phyloP scores from a whole-genome alignment of 306 rosid species.

The Cicer chorassanicum region DNA sequence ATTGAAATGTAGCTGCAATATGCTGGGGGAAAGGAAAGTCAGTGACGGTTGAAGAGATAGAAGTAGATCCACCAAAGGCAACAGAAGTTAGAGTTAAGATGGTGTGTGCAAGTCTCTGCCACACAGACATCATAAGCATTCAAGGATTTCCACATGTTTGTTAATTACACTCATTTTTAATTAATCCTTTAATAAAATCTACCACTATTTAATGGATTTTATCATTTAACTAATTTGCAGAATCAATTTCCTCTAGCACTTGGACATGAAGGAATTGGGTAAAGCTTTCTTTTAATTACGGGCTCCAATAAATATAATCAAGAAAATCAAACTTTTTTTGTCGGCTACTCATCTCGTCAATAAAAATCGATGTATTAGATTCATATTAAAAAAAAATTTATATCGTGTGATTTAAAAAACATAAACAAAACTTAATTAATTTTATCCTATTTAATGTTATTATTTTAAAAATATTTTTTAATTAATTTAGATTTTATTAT shows the following conservation, averaged over 20 bases:
- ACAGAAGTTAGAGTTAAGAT: constrained; percentile 62
- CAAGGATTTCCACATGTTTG: constrained; percentile 55
- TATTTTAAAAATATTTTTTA: too few relatives aligned
- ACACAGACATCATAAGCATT: constrained; percentile 50
- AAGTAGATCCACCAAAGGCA: constrained; percentile 60
- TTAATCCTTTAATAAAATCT: not conserved
- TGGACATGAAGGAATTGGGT: constrained; percentile 77
- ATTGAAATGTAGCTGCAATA: constrained; percentile 51
- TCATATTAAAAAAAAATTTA: too few relatives aligned
- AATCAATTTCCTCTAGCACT: constrained; percentile 54
- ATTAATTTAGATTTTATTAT: too few relatives aligned
- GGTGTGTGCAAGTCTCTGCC: constrained; percentile 66
- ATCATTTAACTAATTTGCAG: constrained; percentile 37
- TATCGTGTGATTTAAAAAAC: too few relatives aligned
- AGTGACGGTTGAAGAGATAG: constrained; percentile 59
- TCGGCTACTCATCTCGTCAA: too few relatives aligned
- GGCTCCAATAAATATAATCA: not conserved
- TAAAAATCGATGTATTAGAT: too few relatives aligned
- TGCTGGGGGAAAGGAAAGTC: constrained; percentile 58
- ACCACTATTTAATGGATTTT: not conserved
- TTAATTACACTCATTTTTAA: not conserved
- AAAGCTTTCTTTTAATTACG: not conserved
- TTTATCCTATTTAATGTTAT: too few relatives aligned
- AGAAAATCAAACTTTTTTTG: too few relatives aligned
- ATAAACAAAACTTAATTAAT: too few relatives aligned